Evolutionary conservation across 2,329 filamentous ascomycete genomes (phyloP), one percentile per base, ranked within the genome.

Genomic region (Colletotrichum eremochloae): DNA sequence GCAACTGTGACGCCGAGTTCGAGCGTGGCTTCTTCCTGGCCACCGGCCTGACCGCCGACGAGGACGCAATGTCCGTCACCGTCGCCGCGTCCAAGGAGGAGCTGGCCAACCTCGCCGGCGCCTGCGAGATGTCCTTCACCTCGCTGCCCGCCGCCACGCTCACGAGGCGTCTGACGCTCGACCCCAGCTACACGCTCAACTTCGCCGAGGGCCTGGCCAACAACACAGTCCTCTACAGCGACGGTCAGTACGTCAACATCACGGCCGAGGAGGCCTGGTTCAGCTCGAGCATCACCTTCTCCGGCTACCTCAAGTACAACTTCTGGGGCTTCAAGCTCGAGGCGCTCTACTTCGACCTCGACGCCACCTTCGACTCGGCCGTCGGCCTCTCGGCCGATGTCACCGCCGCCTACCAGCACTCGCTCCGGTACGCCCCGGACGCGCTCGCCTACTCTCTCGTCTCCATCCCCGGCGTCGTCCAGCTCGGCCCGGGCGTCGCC

Each of bases 291-390:
- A 77, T 84, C 50, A 81, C 81, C 18, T 81, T 86, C 56, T 84
- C 83, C 1, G 84, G 84, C 44, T 80, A 81, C 69, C 78, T 86
- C n/a, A 77, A 79, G 61, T 85, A 83, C 76, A 81, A 80, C 73
- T 81, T 84, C 72, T 76, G 78, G 58, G 72, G 73, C n/a, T 76
- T 77, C 52, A 76, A 78, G 52, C 75, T 83, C 6, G 75, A 82
- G 55, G 75, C 78, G 36, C 78, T 86, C 6, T 82, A 81, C 75
- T 82, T 86, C 56, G 83, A 86, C 72, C 79, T 86, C 72, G 82
- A 84, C 64, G 78, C 83, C 31, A 75, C 76, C 31, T 78, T 85
- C 64, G 78, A 77, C 20, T 80, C 82, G 2, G 78, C 81, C 44
- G 73, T 86, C 3, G 80, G 75, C 24, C 63, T 86, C 33, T 79